Evolutionary conservation across 495 filamentous ascomycete species (phyloP), one percentile per base, ranked within the genome.

Genomic region (Platismatia glauca): DNA sequence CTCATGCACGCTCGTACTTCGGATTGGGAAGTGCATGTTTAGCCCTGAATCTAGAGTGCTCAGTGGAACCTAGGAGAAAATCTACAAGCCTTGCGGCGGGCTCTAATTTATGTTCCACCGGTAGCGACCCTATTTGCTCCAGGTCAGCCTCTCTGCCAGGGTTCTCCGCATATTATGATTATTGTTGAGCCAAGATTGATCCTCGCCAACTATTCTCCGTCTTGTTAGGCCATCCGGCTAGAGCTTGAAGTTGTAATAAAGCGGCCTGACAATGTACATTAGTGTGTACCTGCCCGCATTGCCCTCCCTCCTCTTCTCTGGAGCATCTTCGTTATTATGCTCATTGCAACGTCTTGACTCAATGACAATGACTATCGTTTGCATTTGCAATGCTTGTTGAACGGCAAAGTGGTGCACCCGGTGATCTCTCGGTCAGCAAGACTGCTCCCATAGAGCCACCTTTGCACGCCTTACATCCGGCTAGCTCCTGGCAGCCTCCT

Each of bases 81-180:
- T 63, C 61, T 63, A 63, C 55, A 38, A 55, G 61, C 34, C 22
- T 41, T 34, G n/a, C 33, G 22, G 55, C 38, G 22, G 29, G 46
- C 59, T 22, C 35, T 63, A 63, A 31, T 43, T 63, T 39, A 20
- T n/a, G 34, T 48, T 52, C 46, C 55, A 35, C 57, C 37, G 60
- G 27, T 62, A 57, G 39, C 24, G 29, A 56, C 22, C 50, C 60
- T 57, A 62, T 57, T 62, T 62, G 39, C 18, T 29, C 1, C 11
- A 4, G 24, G 50, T 55, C 60, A 52, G 46, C 60, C 50, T 62
- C 46, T 34, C 24, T 57, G 41, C 33, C 53, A 62, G 60, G 60
- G 53, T 62, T 62, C 60, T 62, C 60, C 60, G 60, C 60, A 62
- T 56, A 62, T 61, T n/a, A n/a, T n/a, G n/a, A n/a, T n/a, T n/a